phyloP scores from a whole-genome alignment of 495 filamentous ascomycete species.

The Penicillium riverlandense region DNA sequence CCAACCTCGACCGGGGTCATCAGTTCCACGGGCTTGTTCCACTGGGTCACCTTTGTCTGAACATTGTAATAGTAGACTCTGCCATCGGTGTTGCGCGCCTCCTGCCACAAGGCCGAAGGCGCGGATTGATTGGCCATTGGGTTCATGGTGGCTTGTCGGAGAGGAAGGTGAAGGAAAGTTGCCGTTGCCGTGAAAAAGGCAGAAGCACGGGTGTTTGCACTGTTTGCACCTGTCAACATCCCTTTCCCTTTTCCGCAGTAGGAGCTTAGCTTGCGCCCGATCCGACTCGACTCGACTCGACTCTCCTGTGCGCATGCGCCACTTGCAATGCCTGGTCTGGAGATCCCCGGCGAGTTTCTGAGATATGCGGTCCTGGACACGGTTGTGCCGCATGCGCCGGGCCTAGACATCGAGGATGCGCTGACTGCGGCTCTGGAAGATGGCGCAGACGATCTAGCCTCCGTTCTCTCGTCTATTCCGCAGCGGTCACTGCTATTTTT shows the following conservation, averaged over 20 bases:
- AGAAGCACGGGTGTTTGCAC: conserved; percentile 19
- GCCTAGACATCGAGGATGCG: conserved; percentile 56
- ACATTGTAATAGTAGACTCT: conserved; percentile 91
- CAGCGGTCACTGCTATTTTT: conserved; percentile 56
- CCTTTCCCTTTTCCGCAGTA: conserved; percentile 12
- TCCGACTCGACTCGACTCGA: conserved; percentile 4
- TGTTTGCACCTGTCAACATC: conserved; percentile 18
- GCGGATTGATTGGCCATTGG: conserved; percentile 48
- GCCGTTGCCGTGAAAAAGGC: conserved; percentile 10
- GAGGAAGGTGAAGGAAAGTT: conserved; percentile 3
- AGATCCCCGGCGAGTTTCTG: conserved; percentile 51
- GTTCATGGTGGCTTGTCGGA: conserved; percentile 47
- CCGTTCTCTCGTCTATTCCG: conserved; percentile 42
- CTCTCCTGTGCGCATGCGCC: conserved; percentile 18
- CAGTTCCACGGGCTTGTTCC: conserved; percentile 85
- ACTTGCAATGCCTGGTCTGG: conserved; percentile 33
- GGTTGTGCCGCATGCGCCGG: conserved; percentile 64
- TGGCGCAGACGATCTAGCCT: conserved; percentile 37
- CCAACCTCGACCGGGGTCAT: conserved; percentile 83
- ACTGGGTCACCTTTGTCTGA: conserved; percentile 81
- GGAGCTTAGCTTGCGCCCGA: background rate
- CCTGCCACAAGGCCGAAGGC: conserved; percentile 63
- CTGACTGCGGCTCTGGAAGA: conserved; percentile 42
- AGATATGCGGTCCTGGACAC: conserved; percentile 70
- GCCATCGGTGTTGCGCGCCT: conserved; percentile 76